These are phyloP conservation scores for Leptodontidium sp. DNA, from an alignment of 2,329 filamentous ascomycete species.

Conservation along the genomic window DNA sequence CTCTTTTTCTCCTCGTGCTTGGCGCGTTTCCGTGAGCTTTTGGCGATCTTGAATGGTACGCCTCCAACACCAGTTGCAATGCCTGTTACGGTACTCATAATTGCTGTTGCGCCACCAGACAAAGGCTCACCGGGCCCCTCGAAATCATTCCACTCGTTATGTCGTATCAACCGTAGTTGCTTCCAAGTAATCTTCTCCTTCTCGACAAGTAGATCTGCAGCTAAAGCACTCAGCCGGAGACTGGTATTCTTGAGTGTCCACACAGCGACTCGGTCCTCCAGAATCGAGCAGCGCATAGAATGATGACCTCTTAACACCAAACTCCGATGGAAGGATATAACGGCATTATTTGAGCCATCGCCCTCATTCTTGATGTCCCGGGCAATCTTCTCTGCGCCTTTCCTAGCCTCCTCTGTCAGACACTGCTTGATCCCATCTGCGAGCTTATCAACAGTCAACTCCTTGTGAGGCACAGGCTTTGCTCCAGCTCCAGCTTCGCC, in stretches of 20 bases:
- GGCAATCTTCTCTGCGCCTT: conserved; percentile 66
- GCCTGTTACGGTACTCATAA: conserved; percentile 64
- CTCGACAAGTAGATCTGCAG: conserved; percentile 70
- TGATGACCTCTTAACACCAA: conserved; percentile 59
- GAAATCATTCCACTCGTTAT: conserved; percentile 80
- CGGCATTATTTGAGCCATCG: conserved; percentile 75
- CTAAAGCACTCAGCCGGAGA: conserved; percentile 67
- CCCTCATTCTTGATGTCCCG: conserved; percentile 67
- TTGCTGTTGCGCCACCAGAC: conserved; percentile 68
- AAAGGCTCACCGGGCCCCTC: conserved; percentile 78
- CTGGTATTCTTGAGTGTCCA: conserved; percentile 71
- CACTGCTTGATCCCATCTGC: conserved; percentile 76
- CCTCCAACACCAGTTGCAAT: conserved; percentile 69
- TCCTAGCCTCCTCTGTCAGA: conserved; percentile 65
- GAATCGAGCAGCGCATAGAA: conserved; percentile 71
- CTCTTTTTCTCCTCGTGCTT: conserved; percentile 57
- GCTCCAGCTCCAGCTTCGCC: conserved; percentile 56
- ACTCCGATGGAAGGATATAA: conserved; percentile 70
- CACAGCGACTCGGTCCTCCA: conserved; percentile 68
- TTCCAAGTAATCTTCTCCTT: conserved; percentile 69
- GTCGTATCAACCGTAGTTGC: conserved; percentile 68
- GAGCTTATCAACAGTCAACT: conserved; percentile 66
- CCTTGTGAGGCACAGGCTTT: conserved; percentile 24
- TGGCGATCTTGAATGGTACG: conserved; percentile 68
- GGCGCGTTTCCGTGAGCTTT: conserved; percentile 62